These are phyloP conservation scores for Aspergillus awamori DNA, from an alignment of 2,329 filamentous ascomycete species.

Conservation along the genomic window DNA sequence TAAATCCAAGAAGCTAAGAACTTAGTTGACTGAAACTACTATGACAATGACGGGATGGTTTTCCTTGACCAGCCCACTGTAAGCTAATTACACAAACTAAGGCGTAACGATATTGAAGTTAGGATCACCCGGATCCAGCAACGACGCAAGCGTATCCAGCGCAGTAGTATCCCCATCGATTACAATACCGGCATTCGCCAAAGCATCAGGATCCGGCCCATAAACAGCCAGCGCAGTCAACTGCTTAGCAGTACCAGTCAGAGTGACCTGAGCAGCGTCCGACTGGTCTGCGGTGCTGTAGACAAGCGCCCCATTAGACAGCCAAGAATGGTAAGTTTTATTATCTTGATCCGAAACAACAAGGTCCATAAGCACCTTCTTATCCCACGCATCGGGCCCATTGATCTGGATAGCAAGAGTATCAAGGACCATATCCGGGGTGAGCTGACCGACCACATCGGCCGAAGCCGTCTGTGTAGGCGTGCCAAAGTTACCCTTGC, in stretches of 20 bases:
- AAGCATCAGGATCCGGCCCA: background rate
- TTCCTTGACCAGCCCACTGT: no score
- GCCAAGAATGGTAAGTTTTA: constrained; percentile 1
- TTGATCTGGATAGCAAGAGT: constrained; percentile 8
- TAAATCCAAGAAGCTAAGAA: no score
- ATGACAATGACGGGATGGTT: no score
- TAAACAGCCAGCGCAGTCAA: constrained; percentile 4
- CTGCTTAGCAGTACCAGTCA: constrained; percentile 2
- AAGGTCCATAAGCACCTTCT: background rate
- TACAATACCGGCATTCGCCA: background rate
- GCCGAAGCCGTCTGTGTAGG: constrained; percentile 1
- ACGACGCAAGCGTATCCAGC: background rate
- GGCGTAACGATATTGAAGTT: constrained; percentile 16
- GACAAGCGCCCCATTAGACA: constrained; percentile 14
- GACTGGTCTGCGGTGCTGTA: background rate
- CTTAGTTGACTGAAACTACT: no score
- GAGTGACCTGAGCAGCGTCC: background rate
- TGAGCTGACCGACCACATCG: constrained; percentile 4
- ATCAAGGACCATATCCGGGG: constrained; percentile 13
- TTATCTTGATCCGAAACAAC: background rate
- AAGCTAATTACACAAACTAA: no score
- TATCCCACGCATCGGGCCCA: constrained; percentile 11
- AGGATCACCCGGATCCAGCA: constrained; percentile 11
- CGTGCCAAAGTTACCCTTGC: background rate
- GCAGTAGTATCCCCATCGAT: background rate